These are phyloP conservation scores for Simplicillium aogashimaense DNA, from an alignment of 2,329 filamentous ascomycete species.

Conservation along the genomic window DNA sequence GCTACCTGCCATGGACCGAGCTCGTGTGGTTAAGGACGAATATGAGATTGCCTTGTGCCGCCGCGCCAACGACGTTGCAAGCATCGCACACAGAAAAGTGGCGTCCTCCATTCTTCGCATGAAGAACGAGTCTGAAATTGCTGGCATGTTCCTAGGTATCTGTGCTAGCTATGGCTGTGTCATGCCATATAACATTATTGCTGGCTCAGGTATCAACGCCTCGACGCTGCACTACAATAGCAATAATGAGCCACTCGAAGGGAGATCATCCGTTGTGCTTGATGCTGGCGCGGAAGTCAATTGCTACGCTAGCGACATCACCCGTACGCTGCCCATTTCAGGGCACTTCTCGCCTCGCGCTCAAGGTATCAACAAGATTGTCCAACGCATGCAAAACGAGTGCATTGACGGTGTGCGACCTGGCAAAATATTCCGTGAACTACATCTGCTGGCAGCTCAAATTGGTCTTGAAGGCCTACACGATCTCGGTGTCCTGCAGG, in stretches of 20 bases:
- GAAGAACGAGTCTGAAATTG: slow-evolving; percentile 71
- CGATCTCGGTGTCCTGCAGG: slow-evolving; percentile 59
- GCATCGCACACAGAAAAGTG: slow-evolving; percentile 65
- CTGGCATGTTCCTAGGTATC: slow-evolving; percentile 64
- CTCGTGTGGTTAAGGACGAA: slow-evolving; percentile 73
- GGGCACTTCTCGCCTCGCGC: slow-evolving; percentile 60
- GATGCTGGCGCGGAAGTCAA: slow-evolving; percentile 83
- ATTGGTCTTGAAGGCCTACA: slow-evolving; percentile 65
- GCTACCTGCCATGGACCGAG: slow-evolving; percentile 64
- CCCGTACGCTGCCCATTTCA: slow-evolving; percentile 72
- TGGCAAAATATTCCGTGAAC: slow-evolving; percentile 58
- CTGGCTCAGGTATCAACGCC: slow-evolving; percentile 72
- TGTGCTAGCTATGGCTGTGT: slow-evolving; percentile 64
- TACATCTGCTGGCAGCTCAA: slow-evolving; percentile 63
- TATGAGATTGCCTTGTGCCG: slow-evolving; percentile 79
- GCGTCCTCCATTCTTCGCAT: slow-evolving; percentile 53
- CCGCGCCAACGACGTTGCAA: slow-evolving; percentile 71
- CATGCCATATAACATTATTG: slow-evolving; percentile 85
- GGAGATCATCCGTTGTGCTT: slow-evolving; percentile 66
- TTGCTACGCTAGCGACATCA: slow-evolving; percentile 84
- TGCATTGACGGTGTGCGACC: slow-evolving; percentile 62
- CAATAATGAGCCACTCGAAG: slow-evolving; percentile 64
- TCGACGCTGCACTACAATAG: slow-evolving; percentile 77
- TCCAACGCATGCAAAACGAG: slow-evolving; percentile 69
- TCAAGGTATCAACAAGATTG: slow-evolving; percentile 64